Conservation (phyloP, 768 basidiomycete genomes). For the Macrolepiota fuliginosa region DNA sequence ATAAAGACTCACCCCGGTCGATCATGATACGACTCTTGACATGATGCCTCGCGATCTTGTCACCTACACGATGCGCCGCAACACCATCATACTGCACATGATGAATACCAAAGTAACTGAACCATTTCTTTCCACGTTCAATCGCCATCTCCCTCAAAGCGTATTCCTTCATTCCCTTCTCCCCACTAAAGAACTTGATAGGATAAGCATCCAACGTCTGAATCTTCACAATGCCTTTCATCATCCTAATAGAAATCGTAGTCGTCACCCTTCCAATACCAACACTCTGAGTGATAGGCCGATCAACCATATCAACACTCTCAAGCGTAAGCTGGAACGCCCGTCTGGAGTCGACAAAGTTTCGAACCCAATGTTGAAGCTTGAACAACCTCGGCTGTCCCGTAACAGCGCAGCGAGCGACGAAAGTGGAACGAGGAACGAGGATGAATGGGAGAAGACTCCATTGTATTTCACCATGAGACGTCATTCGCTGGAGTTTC, state of each 20-base stretch:
- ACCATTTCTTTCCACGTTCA: constrained; percentile 58
- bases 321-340: constrained; percentile 47
- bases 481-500: constrained; percentile 43
- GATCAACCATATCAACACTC: constrained; percentile 50
- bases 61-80: constrained; percentile 35
- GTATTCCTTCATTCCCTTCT: constrained; percentile 22
- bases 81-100: constrained; percentile 58
- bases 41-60: constrained; percentile 45
- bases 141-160: constrained; percentile 35
- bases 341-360: constrained; percentile 30
- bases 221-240: constrained; percentile 52
- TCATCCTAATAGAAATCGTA: constrained; percentile 36
- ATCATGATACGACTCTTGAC: constrained; percentile 60
- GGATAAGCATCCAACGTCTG: constrained; percentile 50
- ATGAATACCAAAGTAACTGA: constrained; percentile 47
- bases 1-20: constrained; percentile 45
- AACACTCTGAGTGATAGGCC: constrained; percentile 29
- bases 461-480: constrained; percentile 57
- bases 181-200: constrained; percentile 47
- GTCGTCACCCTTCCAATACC: constrained; percentile 40
- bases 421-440: constrained; percentile 49
- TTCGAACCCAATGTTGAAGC: constrained; percentile 37
- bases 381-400: constrained; percentile 50
- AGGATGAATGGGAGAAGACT: constrained; percentile 54
- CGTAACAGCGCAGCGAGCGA: constrained; percentile 51